phyloP scores from a whole-genome alignment of 805 yeast genomes.

The Monosporozyma aquatica region DNA sequence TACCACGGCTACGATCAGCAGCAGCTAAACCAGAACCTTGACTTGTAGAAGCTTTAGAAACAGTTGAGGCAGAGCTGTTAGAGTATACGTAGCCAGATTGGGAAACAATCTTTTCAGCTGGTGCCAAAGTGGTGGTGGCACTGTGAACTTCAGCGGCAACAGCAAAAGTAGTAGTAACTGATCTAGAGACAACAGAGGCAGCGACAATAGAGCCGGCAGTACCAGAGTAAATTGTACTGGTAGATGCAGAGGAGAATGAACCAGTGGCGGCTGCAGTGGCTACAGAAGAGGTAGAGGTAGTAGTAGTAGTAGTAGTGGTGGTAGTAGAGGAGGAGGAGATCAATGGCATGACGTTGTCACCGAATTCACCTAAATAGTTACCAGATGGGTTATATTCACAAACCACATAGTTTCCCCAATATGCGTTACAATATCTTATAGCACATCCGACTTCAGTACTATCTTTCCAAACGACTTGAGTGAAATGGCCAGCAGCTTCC shows the following conservation, averaged over 20 bases:
- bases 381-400: constrained; percentile 75
- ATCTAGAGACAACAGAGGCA: no score
- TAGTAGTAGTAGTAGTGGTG: neutral
- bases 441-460: constrained; percentile 63
- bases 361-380: constrained; percentile 50
- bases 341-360: constrained; percentile 24
- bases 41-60: neutral
- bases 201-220: no score
- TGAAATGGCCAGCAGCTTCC: constrained; percentile 53
- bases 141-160: neutral
- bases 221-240: neutral
- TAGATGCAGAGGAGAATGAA: neutral
- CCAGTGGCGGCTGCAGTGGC: neutral
- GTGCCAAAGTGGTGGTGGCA: no score
- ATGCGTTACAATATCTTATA: constrained; percentile 44
- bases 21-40: neutral
- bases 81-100: no score
- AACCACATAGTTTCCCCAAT: constrained; percentile 53
- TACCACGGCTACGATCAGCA: neutral
- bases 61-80: neutral
- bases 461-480: constrained; percentile 67
- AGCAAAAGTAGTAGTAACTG: neutral
- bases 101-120: no score
- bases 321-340: neutral
- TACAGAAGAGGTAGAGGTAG: neutral